Evolutionary conservation across 768 basidiomycete genomes (phyloP), one percentile per base, ranked within the genome.

Genomic region (Mycena sanguinolenta): DNA sequence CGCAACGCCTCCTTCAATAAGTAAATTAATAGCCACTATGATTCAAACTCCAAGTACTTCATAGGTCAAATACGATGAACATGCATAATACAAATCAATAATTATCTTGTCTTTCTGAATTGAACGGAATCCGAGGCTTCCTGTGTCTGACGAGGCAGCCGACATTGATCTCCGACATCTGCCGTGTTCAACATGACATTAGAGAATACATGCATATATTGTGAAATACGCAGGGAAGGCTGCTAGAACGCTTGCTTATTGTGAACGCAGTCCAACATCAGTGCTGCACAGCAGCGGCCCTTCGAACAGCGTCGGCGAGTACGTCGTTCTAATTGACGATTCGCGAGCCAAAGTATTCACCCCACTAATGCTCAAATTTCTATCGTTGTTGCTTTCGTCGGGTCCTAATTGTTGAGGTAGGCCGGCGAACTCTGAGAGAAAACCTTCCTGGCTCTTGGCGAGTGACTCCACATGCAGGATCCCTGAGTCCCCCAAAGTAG

Each of bases 291-390:
- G n/a, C n/a, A 28, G 42, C 23, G 28, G 23, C n/a, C 34, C 55
- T 23, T 59, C 65, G n/a, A n/a, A 23, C 7, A 38, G 21, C 44
- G 52, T 39, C 39, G 10, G 10, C 13, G 10, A 23, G 52, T 46
- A 61, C 1, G 58, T 67, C 16, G 65, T 53, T 61, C 65, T 42
- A 14, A 60, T 52, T 39, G 52, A 67, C 27, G 65, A 61, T 34
- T 67, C 58, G 50, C 58, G 65, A 61, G 49, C n/a, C 13, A 36
- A 4, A 25, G 54, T 54, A 28, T 54, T 55, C 14, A 30, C 52
- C n/a, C 39, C 39, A 5, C 38, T 10, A 34, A 34, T 12, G 10
- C 34, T n/a, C 19, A 42, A 53, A 36, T 28, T n/a, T n/a, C n/a
- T 25, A 21, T 28, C 16, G 32, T 52, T 39, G 32, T 53, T 28